Evolutionary conservation across 441 rosid species (phyloP).

Genomic region (Adansonia gregorii): DNA sequence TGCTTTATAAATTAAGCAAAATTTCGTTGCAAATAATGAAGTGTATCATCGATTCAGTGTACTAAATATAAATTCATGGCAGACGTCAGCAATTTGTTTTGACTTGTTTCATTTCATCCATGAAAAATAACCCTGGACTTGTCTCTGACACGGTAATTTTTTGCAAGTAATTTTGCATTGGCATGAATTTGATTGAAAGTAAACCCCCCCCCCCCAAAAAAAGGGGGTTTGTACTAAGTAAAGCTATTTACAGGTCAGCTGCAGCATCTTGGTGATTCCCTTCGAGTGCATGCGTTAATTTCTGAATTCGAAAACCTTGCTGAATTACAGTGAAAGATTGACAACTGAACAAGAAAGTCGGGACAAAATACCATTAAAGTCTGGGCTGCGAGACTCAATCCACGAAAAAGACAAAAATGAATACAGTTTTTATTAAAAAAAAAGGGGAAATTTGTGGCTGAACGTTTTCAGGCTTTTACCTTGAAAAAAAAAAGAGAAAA

Average conservation of each 20-base stretch:
- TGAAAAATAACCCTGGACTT: no score
- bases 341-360: constrained; percentile 1
- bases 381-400: background rate
- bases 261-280: constrained; percentile 21
- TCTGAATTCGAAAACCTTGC: background rate
- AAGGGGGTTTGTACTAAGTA: background rate
- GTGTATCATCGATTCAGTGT: no score
- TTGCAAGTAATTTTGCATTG: no score
- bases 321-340: background rate
- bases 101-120: no score
- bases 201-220: background rate
- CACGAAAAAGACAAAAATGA: constrained; percentile 7
- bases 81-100: no score
- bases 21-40: background rate
- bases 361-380: constrained; percentile 23
- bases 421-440: background rate
- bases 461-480: background rate
- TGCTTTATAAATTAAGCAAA: background rate
- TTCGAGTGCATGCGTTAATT: constrained; percentile 29
- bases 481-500: background rate
- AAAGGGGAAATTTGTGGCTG: background rate
- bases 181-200: background rate
- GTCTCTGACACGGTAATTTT: no score
- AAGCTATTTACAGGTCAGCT: background rate
- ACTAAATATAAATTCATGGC: no score